Evolutionary conservation across 1,284 basidiomycete genomes (phyloP), one percentile per base, ranked within the genome.

Genomic region (Mycena sp.): DNA sequence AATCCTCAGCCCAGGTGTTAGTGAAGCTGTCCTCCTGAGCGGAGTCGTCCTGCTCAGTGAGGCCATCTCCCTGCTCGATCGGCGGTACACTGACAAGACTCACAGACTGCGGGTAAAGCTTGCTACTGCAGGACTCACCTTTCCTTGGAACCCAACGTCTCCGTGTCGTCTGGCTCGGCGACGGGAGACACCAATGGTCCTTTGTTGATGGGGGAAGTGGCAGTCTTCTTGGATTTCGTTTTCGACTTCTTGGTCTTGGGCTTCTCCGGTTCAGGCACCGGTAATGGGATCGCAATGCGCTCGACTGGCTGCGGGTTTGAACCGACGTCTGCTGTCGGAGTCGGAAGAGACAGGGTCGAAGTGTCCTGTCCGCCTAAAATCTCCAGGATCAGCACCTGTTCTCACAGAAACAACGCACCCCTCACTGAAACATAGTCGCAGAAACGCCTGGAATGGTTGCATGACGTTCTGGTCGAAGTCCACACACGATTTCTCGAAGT

Each of bases 401-500:
- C 25, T 25, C 25, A 25, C 25, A 25, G 25, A 25, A 25, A 25
- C 25, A 25, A 25, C 25, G 25, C 25, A 25, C 25, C 25, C 25
- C 25, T 25, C 25, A 25, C 44, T 18, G 44, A 48, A 62, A 18
- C 56, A 60, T 8, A 37, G 18, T 11, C 55, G n/a, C 8, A 66
- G 7, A 55, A 66, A 66, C 22, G 14, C 65, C 10, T 66, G 56
- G n/a, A 66, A 66, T 3, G 65, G 18, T 5, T 59, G 34, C 6
- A 11, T 22, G 30, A 66, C 20, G 44, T 59, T 59, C 18, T 66
- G 22, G 11, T 66, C 65, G 56, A 66, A 66, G 18, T 66, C 30
- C 48, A 50, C 20, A 10, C 48, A 66, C 10, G n/a, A 48, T 4
- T 57, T 30, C 10, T 59, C 65, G 30, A 66, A 66, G 56, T 66